Conservation (phyloP, 2,329 filamentous ascomycete species). For the Verticillium dahliae region DNA sequence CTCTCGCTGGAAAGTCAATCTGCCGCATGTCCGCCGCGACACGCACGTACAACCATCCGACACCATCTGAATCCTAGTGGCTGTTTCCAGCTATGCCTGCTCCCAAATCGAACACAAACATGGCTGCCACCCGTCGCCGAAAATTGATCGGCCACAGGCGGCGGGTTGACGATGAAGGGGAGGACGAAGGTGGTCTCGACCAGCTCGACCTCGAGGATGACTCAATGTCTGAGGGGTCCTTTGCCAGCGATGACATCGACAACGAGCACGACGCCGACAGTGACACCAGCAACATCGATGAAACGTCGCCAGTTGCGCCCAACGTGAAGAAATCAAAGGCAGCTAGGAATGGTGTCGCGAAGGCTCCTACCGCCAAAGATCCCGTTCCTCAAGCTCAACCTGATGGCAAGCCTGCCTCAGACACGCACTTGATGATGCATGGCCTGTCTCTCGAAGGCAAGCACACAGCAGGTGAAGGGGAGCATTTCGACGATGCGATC, state of each 20-base stretch:
- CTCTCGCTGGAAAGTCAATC: not conserved
- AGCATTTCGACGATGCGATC: constrained; percentile 40
- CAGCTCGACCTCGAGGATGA: constrained; percentile 56
- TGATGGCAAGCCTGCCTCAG: constrained; percentile 30
- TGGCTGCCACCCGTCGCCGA: constrained; percentile 52
- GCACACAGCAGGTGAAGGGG: constrained; percentile 32
- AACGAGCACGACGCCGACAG: constrained; percentile 53
- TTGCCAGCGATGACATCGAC: constrained; percentile 56
- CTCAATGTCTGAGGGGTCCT: constrained; percentile 58
- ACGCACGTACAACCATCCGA: not conserved
- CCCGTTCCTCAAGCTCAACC: constrained; percentile 18
- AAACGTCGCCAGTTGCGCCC: constrained; percentile 43
- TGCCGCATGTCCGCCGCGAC: not conserved
- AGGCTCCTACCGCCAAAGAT: constrained; percentile 16
- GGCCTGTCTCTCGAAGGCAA: constrained; percentile 40
- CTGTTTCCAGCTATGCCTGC: not conserved
- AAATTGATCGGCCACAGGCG: constrained; percentile 62
- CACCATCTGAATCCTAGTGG: not conserved
- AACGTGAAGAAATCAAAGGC: constrained; percentile 27
- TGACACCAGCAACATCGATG: constrained; percentile 57
- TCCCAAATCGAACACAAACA: constrained; percentile 18
- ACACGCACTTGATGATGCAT: constrained; percentile 55
- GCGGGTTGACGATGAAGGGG: constrained; percentile 63
- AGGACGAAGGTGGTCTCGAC: constrained; percentile 56
- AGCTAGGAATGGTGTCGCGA: constrained; percentile 32